Percentiles rank a stretch among this genome's conserved stretches.
These are phyloP conservation scores for Lichenothelia convexa DNA, from an alignment of 495 filamentous ascomycete species.

Conservation along the genomic window DNA sequence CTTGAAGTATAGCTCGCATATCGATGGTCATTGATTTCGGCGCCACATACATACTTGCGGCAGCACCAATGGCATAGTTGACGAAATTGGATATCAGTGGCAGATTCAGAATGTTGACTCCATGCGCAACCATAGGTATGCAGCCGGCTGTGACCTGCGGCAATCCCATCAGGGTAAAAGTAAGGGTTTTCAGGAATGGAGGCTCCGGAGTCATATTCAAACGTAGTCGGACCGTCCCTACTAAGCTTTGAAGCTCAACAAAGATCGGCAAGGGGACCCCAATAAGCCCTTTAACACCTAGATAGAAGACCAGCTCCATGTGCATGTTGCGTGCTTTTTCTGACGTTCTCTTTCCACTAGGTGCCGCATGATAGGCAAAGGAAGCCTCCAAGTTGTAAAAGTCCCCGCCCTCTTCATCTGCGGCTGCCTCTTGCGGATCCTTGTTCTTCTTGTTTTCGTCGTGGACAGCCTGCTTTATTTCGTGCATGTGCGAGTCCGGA, in stretches of 20 bases:
- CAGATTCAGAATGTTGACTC: conserved; percentile 80
- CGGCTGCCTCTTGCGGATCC: conserved; percentile 73
- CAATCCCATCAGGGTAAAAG: conserved; percentile 81
- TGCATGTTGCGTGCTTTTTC: conserved; percentile 87
- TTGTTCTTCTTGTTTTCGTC: conserved; percentile 61
- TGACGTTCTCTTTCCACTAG: conserved; percentile 45
- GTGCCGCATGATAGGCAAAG: conserved; percentile 80
- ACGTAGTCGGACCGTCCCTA: conserved; percentile 69
- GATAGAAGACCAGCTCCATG: conserved; percentile 80
- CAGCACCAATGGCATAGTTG: conserved; percentile 83
- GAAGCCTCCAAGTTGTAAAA: conserved; percentile 91
- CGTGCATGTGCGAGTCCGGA: conserved; percentile 60
- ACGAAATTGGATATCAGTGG: conserved; percentile 92
- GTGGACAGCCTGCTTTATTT: conserved; percentile 61
- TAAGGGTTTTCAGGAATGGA: conserved; percentile 79
- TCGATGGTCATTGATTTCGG: conserved; percentile 94
- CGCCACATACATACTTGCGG: conserved; percentile 77
- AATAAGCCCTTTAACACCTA: conserved; percentile 69
- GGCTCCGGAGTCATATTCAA: conserved; percentile 74
- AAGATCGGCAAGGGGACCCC: conserved; percentile 80
- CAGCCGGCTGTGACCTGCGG: conserved; percentile 84
- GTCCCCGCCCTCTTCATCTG: conserved; percentile 78
- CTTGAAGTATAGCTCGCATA: conserved; percentile 71
- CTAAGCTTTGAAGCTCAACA: conserved; percentile 68
- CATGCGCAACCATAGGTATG: conserved; percentile 71